These are phyloP conservation scores for Salix dunnii DNA, from an alignment of 345 rosid genomes.

Conservation along the genomic window DNA sequence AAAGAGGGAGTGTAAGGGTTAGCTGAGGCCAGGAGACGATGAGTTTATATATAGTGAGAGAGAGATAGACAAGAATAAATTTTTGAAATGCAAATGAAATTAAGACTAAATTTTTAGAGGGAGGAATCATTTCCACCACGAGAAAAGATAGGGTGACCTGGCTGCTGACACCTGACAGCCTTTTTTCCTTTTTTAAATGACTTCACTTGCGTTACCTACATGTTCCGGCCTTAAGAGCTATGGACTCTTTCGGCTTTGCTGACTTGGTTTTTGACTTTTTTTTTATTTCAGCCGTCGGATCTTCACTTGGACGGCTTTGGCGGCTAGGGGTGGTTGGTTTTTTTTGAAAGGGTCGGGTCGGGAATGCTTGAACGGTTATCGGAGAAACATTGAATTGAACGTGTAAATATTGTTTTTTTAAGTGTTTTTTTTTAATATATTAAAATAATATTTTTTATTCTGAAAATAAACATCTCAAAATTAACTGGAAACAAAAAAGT, in stretches of 20 bases:
- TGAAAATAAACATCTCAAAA: too few relatives aligned
- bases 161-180: slow-evolving; percentile 28
- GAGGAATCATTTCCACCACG: slow-evolving; percentile 45
- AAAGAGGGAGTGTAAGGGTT: neutral
- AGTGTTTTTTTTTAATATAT: too few relatives aligned
- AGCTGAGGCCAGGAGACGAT: neutral
- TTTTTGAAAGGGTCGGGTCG: neutral
- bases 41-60: neutral
- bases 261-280: neutral
- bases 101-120: slow-evolving; percentile 18
- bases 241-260: neutral
- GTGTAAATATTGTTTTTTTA: too few relatives aligned
- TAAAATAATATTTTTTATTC: too few relatives aligned
- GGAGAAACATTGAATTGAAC: neutral
- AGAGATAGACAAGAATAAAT: neutral
- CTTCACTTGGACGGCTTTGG: neutral
- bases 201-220: neutral
- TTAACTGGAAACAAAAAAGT: too few relatives aligned
- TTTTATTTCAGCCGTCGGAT: slow-evolving; percentile 21
- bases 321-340: neutral
- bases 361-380: neutral
- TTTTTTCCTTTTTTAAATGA: neutral
- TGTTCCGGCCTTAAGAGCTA: neutral
- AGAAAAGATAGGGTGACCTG: slow-evolving; percentile 53
- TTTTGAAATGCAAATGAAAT: slow-evolving; percentile 42